These are phyloP conservation scores for Amanita rubescens DNA, from an alignment of 768 basidiomycete species.

Conservation along the genomic window DNA sequence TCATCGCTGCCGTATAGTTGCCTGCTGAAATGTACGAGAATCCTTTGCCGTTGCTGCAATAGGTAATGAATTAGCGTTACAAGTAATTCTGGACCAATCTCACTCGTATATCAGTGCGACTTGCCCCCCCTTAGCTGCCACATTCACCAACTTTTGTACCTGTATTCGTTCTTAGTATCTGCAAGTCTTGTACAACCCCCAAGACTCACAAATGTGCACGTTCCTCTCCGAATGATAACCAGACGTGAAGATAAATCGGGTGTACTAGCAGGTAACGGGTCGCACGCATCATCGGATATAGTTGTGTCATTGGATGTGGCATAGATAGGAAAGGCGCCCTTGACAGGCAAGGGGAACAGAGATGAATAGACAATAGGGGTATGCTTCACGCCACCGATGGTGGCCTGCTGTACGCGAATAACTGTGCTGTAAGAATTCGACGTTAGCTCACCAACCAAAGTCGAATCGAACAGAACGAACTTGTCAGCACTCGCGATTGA, in stretches of 20 bases:
- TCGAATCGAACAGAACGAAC: conserved; percentile 16
- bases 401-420: conserved; percentile 50
- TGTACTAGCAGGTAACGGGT: conserved; percentile 41
- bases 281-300: conserved; percentile 51
- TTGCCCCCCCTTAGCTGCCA: conserved; percentile 45
- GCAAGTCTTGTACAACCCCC: not conserved
- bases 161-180: conserved; percentile 9
- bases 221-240: conserved; percentile 51
- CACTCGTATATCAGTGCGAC: conserved; percentile 49
- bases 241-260: conserved; percentile 49
- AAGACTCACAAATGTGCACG: conserved; percentile 43
- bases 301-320: conserved; percentile 52
- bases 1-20: conserved; percentile 41
- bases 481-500: conserved; percentile 50
- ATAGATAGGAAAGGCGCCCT: conserved; percentile 43
- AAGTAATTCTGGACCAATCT: conserved; percentile 11
- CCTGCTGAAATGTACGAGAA: conserved; percentile 37
- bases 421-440: conserved; percentile 30
- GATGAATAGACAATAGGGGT: conserved; percentile 48
- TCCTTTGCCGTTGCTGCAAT: conserved; percentile 39
- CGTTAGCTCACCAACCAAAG: not conserved
- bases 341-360: conserved; percentile 38
- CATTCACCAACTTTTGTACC: conserved; percentile 45
- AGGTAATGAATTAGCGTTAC: not conserved
- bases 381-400: conserved; percentile 39